phyloP scores from a whole-genome alignment of 1,139 yeast genomes.

The Wickerhamiella pararugosa region DNA sequence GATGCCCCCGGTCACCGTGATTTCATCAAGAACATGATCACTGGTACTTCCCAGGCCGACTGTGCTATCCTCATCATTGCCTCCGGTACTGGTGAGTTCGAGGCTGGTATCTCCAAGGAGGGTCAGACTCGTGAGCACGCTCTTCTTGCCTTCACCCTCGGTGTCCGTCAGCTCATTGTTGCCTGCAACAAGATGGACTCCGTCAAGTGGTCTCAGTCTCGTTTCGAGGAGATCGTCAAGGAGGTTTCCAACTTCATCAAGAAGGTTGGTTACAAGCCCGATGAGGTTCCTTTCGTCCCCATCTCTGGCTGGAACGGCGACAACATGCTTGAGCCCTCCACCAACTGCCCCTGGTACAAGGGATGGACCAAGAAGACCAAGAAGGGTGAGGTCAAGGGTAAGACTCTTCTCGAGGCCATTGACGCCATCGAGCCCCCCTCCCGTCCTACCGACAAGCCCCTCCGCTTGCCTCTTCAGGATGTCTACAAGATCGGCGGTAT shows the following conservation, averaged over 20 bases:
- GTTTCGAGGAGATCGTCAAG: slow-evolving; percentile 72
- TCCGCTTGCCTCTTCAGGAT: slow-evolving; percentile 84
- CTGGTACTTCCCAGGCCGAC: slow-evolving; percentile 92
- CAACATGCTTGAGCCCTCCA: slow-evolving; percentile 74
- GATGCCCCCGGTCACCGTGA: slow-evolving; percentile 97
- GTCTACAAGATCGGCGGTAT: slow-evolving; percentile 90
- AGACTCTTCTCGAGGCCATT: slow-evolving; percentile 78
- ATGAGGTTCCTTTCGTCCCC: slow-evolving; percentile 83
- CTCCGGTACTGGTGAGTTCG: slow-evolving; percentile 89
- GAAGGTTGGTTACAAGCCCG: slow-evolving; percentile 90
- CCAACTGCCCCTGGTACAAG: slow-evolving; percentile 86
- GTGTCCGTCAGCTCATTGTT: slow-evolving; percentile 78
- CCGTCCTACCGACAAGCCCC: slow-evolving; percentile 83
- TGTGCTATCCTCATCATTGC: slow-evolving; percentile 84
- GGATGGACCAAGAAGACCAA: slow-evolving; percentile 83
- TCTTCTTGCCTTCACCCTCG: slow-evolving; percentile 75
- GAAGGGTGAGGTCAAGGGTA: slow-evolving; percentile 63
- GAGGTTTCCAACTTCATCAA: slow-evolving; percentile 78
- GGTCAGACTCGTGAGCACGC: slow-evolving; percentile 95
- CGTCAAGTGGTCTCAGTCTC: slow-evolving; percentile 67
- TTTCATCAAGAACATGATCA: slow-evolving; percentile 89
- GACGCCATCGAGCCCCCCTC: slow-evolving; percentile 74
- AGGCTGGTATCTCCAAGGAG: slow-evolving; percentile 88
- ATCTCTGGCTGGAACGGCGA: slow-evolving; percentile 93
- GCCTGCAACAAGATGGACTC: slow-evolving; percentile 93